Conservation (phyloP, 169 alveolate genomes). For the Eimeria necatrix region DNA sequence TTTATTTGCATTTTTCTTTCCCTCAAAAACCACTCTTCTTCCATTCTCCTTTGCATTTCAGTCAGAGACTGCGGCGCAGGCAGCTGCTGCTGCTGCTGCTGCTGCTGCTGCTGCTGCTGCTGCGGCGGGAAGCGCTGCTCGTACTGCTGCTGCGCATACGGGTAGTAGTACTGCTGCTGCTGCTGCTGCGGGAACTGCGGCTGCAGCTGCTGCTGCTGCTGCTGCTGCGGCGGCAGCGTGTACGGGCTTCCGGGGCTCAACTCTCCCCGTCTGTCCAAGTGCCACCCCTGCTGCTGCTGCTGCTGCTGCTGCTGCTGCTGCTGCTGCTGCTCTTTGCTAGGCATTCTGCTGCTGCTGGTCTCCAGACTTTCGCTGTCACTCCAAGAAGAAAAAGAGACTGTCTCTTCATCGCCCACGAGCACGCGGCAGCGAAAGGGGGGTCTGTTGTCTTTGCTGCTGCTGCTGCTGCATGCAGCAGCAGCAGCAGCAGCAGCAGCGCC, state of each 20-base stretch:
- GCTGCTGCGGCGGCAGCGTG: background rate
- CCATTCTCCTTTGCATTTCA: conserved; percentile 61
- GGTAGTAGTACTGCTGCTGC: background rate
- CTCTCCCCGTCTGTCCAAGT: background rate
- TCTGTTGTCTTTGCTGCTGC: no score
- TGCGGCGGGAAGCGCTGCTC: background rate
- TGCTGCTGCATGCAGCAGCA: no score
- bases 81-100: background rate
- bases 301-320: no score
- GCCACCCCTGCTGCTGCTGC: background rate
- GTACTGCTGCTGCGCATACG: background rate
- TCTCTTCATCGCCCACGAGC: no score
- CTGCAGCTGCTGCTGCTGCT: background rate
- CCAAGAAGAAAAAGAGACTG: no score
- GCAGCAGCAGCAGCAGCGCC: no score
- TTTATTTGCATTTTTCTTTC: conserved; percentile 24
- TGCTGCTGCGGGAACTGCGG: background rate
- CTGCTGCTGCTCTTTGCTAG: no score
- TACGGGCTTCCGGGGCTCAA: background rate
- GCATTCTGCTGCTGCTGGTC: background rate
- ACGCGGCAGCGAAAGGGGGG: no score
- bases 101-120: background rate
- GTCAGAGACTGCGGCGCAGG: conserved; percentile 1
- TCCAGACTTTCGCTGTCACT: background rate
- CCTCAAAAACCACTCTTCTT: conserved; percentile 63